Evolutionary conservation across 2,329 filamentous ascomycete genomes (phyloP), one percentile per base, ranked within the genome.

Genomic region (Colletotrichum endophyticum): DNA sequence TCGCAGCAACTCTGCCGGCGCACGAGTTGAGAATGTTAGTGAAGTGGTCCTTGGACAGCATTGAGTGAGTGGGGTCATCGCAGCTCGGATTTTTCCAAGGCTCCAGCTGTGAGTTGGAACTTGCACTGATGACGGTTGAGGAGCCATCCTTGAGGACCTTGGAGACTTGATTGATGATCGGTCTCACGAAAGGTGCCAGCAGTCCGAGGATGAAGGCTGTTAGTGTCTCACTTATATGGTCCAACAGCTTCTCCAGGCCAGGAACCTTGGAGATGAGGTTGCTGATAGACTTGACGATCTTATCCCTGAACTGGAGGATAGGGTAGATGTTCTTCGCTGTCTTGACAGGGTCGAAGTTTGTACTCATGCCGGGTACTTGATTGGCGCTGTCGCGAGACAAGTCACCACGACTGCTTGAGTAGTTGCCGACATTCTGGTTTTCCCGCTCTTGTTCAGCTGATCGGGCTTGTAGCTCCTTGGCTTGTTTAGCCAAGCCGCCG

Each of bases 191-290:
- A 0, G 97, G 97, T 1, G 97, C 95, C 22, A 99, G 90, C 2
- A 99, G 91, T 8, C 96, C 96, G 77, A 99, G 91, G 67, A 99
- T 92, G 83, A 99, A 99, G 8, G 98, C 90, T 0, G 96, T 98
- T 56, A 99, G 89, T 2, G 95, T 96, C 86, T 99, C 97, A 72
- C 94, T 95, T 81, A 99, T 98, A 80, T 95, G 96, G 78, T 99
- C 96, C 27, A 99, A 92, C n/a, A 98, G 88, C 77, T 93, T 90
- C 85, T 98, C 95, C 6, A 99, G 89, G 1, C 96, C 96, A 0
- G 97, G 97, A 53, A 99, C 94, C 87, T 98, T 98, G 80, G 96
- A 93, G 79, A 99, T 95, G 69, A 96, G 94, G 53, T 92, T 91
- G 81, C 93, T 95, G 84, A 99, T 96, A 56, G 93, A 91, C 80